Percentiles rank a stretch among this genome's conserved stretches.
Evolutionary conservation across 768 basidiomycete genomes (phyloP).

Genomic region (Pulveroboletus sp.): DNA sequence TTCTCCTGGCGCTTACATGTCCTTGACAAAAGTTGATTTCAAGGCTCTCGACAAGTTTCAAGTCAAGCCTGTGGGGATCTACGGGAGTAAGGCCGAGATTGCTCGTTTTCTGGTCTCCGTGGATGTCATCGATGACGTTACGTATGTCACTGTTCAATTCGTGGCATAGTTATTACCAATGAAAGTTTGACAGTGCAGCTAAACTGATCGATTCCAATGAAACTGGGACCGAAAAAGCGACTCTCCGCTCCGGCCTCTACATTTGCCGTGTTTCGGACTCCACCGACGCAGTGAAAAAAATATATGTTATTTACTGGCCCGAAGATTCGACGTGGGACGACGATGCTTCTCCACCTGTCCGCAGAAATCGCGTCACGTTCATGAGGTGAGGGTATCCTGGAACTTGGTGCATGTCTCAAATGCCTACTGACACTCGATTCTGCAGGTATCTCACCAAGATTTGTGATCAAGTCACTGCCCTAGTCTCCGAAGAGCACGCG

Average conservation of each 20-base stretch:
- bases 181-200: conserved; percentile 5
- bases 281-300: conserved; percentile 11
- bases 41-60: conserved; percentile 43
- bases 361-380: conserved; percentile 55
- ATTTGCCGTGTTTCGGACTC: conserved; percentile 28
- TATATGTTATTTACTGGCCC: conserved; percentile 61
- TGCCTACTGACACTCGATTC: not conserved
- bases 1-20: conserved; percentile 49
- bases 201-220: conserved; percentile 8
- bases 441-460: conserved; percentile 58
- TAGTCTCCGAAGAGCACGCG: conserved; percentile 48
- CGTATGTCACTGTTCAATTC: conserved; percentile 33
- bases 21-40: conserved; percentile 59
- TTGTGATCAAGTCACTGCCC: conserved; percentile 48
- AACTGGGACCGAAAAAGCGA: conserved; percentile 9
- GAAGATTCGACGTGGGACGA: conserved; percentile 60
- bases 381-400: conserved; percentile 43
- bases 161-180: not conserved
- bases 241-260: conserved; percentile 52
- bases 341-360: conserved; percentile 42
- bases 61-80: conserved; percentile 53
- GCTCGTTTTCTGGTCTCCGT: conserved; percentile 42
- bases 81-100: conserved; percentile 53
- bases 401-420: not conserved
- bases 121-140: conserved; percentile 34